Conservation (phyloP, 2,329 filamentous ascomycete species). For the Xylaria sp. region DNA sequence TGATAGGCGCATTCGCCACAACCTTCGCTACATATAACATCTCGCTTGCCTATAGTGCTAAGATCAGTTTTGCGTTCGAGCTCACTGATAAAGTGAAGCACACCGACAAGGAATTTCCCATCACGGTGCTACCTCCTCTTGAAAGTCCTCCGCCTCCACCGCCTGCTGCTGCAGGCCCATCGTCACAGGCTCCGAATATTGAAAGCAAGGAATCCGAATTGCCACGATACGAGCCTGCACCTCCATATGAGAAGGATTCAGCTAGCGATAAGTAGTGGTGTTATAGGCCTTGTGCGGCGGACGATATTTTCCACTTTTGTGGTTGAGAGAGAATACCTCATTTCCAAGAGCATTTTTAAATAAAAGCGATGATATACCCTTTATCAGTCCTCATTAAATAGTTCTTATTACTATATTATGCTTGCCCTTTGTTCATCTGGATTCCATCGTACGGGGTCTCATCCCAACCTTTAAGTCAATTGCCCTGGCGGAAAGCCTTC, state of each 20-base stretch:
- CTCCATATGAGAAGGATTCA: constrained; percentile 25
- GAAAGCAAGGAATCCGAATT: background rate
- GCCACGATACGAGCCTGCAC: constrained; percentile 30
- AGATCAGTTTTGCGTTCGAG: constrained; percentile 27
- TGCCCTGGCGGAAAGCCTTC: too few relatives aligned
- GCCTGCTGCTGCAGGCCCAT: constrained; percentile 5
- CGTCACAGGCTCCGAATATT: background rate
- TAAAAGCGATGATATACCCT: too few relatives aligned
- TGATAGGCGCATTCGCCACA: background rate
- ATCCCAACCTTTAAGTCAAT: too few relatives aligned
- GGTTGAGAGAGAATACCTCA: too few relatives aligned
- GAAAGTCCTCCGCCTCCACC: background rate
- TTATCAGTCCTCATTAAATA: too few relatives aligned
- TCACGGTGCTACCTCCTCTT: constrained; percentile 29
- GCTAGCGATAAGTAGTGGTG: constrained; percentile 1
- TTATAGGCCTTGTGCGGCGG: too few relatives aligned
- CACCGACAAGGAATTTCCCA: constrained; percentile 9
- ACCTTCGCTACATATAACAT: constrained; percentile 36
- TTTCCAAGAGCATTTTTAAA: too few relatives aligned
- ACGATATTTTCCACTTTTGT: too few relatives aligned
- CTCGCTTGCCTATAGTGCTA: constrained; percentile 4
- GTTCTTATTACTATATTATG: too few relatives aligned
- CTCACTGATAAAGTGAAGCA: constrained; percentile 20
- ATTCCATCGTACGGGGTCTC: too few relatives aligned
- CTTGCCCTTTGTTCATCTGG: too few relatives aligned